Percentiles rank a stretch among this genome's conserved stretches.
Conservation (phyloP, 129 eudicot genomes). For the Centrapalus pauciflorus region DNA sequence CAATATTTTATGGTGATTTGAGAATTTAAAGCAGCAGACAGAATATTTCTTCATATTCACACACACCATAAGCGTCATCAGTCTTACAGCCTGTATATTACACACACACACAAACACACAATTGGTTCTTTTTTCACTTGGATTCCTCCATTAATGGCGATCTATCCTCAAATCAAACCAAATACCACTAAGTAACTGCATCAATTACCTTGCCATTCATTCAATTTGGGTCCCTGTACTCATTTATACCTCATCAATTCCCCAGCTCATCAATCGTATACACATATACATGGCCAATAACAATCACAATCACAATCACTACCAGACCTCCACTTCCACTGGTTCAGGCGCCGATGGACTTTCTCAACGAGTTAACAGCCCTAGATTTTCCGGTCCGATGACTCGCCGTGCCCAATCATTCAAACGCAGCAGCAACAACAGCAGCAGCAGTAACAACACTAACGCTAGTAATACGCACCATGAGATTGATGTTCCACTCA, state of each 20-base stretch:
- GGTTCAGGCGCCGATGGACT: slow-evolving; percentile 44
- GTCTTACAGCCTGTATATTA: slow-evolving; percentile 14
- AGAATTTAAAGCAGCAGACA: background rate
- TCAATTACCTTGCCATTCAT: background rate
- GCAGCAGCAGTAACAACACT: slow-evolving; percentile 5
- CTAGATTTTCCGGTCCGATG: slow-evolving; percentile 86
- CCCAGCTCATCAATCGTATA: background rate
- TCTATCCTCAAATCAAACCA: slow-evolving; percentile 17
- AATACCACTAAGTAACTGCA: slow-evolving; percentile 6
- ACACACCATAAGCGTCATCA: slow-evolving; percentile 5
- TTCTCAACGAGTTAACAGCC: slow-evolving; percentile 72
- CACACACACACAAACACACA: background rate
- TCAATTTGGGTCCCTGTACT: slow-evolving; percentile 12
- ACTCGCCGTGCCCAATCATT: slow-evolving; percentile 92
- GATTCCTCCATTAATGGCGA: slow-evolving; percentile 29
- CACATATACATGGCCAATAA: slow-evolving; percentile 15
- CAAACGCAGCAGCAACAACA: slow-evolving; percentile 43
- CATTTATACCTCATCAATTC: slow-evolving; percentile 14
- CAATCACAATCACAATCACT: slow-evolving; percentile 1
- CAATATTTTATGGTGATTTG: background rate
- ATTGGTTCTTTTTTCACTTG: background rate
- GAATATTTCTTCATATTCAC: slow-evolving; percentile 11
- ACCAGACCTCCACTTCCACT: slow-evolving; percentile 27
- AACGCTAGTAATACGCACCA: slow-evolving; percentile 32
- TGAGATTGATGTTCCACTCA: slow-evolving; percentile 66